Evolutionary conservation across 106 monocot species (phyloP).

Genomic region (Dioscorea zingiberensis): DNA sequence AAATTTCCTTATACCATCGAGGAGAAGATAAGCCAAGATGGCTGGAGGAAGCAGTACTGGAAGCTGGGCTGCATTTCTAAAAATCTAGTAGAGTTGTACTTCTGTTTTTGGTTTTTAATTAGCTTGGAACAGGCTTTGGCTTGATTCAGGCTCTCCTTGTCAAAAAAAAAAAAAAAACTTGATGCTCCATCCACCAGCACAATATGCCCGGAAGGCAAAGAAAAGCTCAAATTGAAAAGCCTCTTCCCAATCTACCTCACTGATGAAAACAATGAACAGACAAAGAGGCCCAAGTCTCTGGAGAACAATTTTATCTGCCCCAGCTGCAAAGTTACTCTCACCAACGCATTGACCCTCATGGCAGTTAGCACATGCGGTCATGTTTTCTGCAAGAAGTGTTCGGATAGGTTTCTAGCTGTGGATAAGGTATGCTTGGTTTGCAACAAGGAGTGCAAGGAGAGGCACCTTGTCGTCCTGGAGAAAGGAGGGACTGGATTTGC

Average conservation of each 20-base stretch:
- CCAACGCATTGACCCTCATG: constrained; percentile 75
- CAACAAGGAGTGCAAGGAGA: constrained; percentile 71
- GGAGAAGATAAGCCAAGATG: too few species aligned
- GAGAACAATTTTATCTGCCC: constrained; percentile 72
- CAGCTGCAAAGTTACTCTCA: constrained; percentile 82
- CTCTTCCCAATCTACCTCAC: constrained; percentile 76
- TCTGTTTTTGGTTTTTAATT: too few species aligned
- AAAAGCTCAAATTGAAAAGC: constrained; percentile 82
- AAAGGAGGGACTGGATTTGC: constrained; percentile 95
- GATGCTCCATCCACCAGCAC: constrained; percentile 65
- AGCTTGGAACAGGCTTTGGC: too few species aligned
- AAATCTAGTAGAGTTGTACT: too few species aligned
- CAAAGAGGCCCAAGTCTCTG: constrained; percentile 24
- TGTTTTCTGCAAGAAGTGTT: constrained; percentile 94
- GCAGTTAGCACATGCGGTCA: constrained; percentile 81
- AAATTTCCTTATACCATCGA: too few species aligned
- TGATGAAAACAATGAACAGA: constrained; percentile 26
- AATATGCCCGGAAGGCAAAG: constrained; percentile 82
- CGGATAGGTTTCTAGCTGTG: constrained; percentile 55
- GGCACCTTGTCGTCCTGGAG: constrained; percentile 54
- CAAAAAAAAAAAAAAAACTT: too few species aligned
- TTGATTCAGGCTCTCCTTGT: too few species aligned
- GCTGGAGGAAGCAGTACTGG: too few species aligned
- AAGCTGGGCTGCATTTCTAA: too few species aligned
- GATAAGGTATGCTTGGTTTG: constrained; percentile 82